These are phyloP conservation scores for Bertia moriformis DNA, from an alignment of 2,329 filamentous ascomycete species.

Conservation along the genomic window DNA sequence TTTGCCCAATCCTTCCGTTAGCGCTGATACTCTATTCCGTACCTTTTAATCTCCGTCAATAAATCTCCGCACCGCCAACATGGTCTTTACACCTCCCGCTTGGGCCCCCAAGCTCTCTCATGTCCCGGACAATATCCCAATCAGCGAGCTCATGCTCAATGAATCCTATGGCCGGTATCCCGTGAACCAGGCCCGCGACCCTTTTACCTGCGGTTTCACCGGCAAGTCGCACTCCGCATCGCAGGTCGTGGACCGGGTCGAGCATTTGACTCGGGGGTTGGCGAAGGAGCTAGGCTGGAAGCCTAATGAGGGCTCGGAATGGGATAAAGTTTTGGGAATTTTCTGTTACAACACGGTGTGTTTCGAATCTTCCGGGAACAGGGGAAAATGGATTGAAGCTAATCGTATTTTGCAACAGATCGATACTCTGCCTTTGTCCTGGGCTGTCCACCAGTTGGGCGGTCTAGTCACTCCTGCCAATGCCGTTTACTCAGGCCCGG, in stretches of 20 bases:
- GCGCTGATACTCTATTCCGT: too few relatives aligned
- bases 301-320: slow-evolving; percentile 47
- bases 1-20: too few relatives aligned
- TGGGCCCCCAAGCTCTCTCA: background rate
- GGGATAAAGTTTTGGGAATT: slow-evolving; percentile 50
- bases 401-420: too few relatives aligned
- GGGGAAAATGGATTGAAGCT: too few relatives aligned
- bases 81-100: background rate
- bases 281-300: slow-evolving; percentile 48
- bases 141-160: slow-evolving; percentile 58
- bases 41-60: too few relatives aligned
- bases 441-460: slow-evolving; percentile 48
- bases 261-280: slow-evolving; percentile 44
- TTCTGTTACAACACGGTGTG: slow-evolving; percentile 53
- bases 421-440: slow-evolving; percentile 47
- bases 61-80: background rate
- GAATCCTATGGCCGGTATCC: slow-evolving; percentile 51
- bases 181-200: slow-evolving; percentile 40
- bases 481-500: slow-evolving; percentile 41
- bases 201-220: slow-evolving; percentile 60
- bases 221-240: slow-evolving; percentile 45
- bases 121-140: slow-evolving; percentile 46
- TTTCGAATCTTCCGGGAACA: too few relatives aligned
- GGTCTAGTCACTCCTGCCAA: slow-evolving; percentile 48
- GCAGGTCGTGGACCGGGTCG: slow-evolving; percentile 51